Percentiles rank a stretch among this genome's conserved stretches.
Evolutionary conservation across 345 rosid genomes (phyloP).

Genomic region (Sisymbrium irio): DNA sequence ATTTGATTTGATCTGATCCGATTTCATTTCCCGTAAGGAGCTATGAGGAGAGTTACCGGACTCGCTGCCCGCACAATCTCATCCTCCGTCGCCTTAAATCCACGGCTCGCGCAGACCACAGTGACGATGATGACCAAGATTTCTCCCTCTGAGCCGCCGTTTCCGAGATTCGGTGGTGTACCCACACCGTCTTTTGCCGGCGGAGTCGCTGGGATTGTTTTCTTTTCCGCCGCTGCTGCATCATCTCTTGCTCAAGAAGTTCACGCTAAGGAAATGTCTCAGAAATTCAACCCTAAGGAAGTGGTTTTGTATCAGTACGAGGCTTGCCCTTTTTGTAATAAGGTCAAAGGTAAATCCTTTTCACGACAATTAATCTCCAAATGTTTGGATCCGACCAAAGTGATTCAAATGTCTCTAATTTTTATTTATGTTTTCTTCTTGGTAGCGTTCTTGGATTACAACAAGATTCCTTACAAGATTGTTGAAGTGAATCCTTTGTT

Average conservation of each 20-base stretch:
- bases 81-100: constrained; percentile 30
- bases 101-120: constrained; percentile 45
- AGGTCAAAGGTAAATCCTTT: constrained; percentile 62
- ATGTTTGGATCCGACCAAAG: constrained; percentile 6
- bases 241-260: constrained; percentile 50
- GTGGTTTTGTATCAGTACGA: constrained; percentile 91
- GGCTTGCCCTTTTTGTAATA: constrained; percentile 97
- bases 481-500: constrained; percentile 90
- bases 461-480: constrained; percentile 78
- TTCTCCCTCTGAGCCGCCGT: constrained; percentile 28
- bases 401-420: background rate
- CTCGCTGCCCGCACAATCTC: constrained; percentile 43
- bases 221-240: constrained; percentile 53
- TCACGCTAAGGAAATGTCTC: constrained; percentile 63
- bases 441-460: constrained; percentile 87
- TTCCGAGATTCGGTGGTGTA: constrained; percentile 33
- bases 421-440: background rate
- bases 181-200: constrained; percentile 38
- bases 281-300: constrained; percentile 54
- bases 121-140: constrained; percentile 33
- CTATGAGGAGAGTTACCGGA: constrained; percentile 57
- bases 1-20: background rate
- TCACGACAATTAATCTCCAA: background rate
- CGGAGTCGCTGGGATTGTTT: constrained; percentile 45
- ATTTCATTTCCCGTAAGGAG: background rate